Base-by-base conservation (phyloP, 2,329 filamentous ascomycete genomes). In the Davidsoniella neocaledoniae region DNA sequence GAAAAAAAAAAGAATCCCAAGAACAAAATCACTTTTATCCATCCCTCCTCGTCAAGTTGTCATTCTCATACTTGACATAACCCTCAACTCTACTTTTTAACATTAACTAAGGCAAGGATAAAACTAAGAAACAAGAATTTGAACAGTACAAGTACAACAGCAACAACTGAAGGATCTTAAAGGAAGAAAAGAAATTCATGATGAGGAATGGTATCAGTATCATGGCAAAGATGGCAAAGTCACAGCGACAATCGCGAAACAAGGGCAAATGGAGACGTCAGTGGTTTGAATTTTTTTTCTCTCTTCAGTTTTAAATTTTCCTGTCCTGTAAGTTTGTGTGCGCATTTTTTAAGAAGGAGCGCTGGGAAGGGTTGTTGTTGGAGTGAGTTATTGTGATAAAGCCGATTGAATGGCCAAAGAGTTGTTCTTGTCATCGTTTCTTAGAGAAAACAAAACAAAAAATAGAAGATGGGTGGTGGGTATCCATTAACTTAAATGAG, bases 401-500 rank as follows among this genome's bases (percentile, higher is more conserved):
- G 26, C 36, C 10, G n/a, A 21, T 16, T n/a, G n/a, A 42, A 26
- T 16, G 4, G 17, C 16, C n/a, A 48, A 39, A 16, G 25, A 23
- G 23, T 19, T 48, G 33, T 17, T 23, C n/a, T 21, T 33, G 29
- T 33, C 29, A 33, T 33, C 29, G 29, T 33, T 33, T 33, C 29
- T 33, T 33, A 33, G 17, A 26, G 39, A 48, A 48, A 33, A 33
- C 38, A 19, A 37, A 39, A 46, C 10, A 48, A 26, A 21, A 37
- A 42, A 14, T 33, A 19, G 26, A n/a, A 21, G 19, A 19, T n/a
- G 23, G 33, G 29, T 8, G 26, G 45, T 42, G 49, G 46, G 48
- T 49, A 52, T 54, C 41, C 48, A 49, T 42, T 37, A 46, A 49
- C 39, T 78, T 81, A 83, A 68, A 83, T 83, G 60, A 83, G 77